A percentile compares a stretch with the other conserved stretches of the same genome.
phyloP scores from a whole-genome alignment of 1,284 basidiomycete genomes.

The Spongispora temasekensis region DNA sequence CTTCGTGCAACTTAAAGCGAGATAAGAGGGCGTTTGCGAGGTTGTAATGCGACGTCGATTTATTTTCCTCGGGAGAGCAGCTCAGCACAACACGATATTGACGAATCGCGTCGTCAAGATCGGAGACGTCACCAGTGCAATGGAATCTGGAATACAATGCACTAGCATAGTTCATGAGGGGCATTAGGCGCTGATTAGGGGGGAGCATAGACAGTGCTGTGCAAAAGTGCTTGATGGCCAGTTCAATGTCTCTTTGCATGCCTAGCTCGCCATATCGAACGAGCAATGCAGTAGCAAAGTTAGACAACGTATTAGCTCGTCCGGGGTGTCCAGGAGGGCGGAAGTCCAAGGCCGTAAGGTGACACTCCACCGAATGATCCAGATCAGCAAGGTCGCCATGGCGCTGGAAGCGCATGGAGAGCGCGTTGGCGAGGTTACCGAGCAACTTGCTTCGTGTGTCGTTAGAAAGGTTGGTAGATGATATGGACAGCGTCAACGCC shows the following conservation, averaged over 20 bases:
- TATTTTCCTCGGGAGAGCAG: slow-evolving; percentile 18
- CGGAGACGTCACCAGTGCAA: slow-evolving; percentile 17
- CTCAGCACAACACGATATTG: slow-evolving; percentile 26
- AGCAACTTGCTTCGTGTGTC: slow-evolving; percentile 28
- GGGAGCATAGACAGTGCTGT: slow-evolving; percentile 25
- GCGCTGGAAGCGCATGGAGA: slow-evolving; percentile 32
- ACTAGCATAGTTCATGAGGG: slow-evolving; percentile 33
- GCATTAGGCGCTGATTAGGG: slow-evolving; percentile 16
- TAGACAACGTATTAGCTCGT: slow-evolving; percentile 22
- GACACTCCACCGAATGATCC: slow-evolving; percentile 34
- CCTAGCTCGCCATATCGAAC: slow-evolving; percentile 23
- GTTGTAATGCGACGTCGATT: slow-evolving; percentile 25
- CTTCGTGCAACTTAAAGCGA: slow-evolving; percentile 25
- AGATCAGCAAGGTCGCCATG: slow-evolving; percentile 33
- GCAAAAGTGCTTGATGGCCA: slow-evolving; percentile 29
- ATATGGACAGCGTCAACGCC: slow-evolving; percentile 26
- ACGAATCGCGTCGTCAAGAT: slow-evolving; percentile 27
- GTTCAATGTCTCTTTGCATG: slow-evolving; percentile 25
- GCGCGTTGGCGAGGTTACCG: slow-evolving; percentile 34
- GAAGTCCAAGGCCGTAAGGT: slow-evolving; percentile 27
- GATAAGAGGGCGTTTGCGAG: slow-evolving; percentile 34
- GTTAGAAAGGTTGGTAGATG: slow-evolving; percentile 15
- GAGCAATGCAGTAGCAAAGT: slow-evolving; percentile 31
- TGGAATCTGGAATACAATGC: slow-evolving; percentile 33
- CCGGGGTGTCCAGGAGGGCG: slow-evolving; percentile 24